Evolutionary conservation across 257 asterid genomes (phyloP).

Genomic region (Handroanthus guayacan): DNA sequence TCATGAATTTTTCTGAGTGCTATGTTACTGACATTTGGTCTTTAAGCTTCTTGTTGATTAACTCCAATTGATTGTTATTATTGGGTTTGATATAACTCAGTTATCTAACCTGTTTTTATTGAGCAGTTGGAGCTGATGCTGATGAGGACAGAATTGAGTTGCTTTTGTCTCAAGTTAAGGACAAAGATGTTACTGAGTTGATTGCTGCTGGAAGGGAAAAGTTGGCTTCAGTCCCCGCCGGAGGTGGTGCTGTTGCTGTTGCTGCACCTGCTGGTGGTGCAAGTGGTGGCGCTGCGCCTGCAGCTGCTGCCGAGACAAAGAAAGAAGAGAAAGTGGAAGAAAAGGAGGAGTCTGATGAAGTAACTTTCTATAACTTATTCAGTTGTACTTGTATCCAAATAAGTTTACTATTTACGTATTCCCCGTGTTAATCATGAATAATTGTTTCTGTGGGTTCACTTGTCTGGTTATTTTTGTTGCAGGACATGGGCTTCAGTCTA

Average conservation of each 20-base stretch:
- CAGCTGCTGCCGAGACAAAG: conserved; percentile 57
- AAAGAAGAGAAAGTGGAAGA: conserved; percentile 68
- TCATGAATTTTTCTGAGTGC: background rate
- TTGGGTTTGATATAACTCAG: background rate
- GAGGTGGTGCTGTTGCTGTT: conserved; percentile 56
- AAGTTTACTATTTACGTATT: background rate
- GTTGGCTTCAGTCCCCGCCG: conserved; percentile 66
- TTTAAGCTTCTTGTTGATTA: background rate
- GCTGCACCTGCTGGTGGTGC: conserved; percentile 48
- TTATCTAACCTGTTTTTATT: background rate
- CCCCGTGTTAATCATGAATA: background rate
- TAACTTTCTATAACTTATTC: conserved; percentile 10
- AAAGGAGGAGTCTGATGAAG: conserved; percentile 69
- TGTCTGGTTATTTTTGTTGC: conserved; percentile 28
- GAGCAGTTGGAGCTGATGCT: conserved; percentile 63
- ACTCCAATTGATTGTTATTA: background rate
- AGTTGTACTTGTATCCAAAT: background rate
- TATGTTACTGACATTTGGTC: background rate
- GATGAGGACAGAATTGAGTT: conserved; percentile 51
- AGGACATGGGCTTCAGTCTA: conserved; percentile 69
- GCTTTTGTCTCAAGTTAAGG: conserved; percentile 58
- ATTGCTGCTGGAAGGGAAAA: conserved; percentile 68
- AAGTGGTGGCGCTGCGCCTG: conserved; percentile 48
- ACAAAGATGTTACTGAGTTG: conserved; percentile 61
- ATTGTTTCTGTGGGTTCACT: background rate